phyloP scores from a whole-genome alignment of 2,329 filamentous ascomycete species.

The Colletotrichum melonis region DNA sequence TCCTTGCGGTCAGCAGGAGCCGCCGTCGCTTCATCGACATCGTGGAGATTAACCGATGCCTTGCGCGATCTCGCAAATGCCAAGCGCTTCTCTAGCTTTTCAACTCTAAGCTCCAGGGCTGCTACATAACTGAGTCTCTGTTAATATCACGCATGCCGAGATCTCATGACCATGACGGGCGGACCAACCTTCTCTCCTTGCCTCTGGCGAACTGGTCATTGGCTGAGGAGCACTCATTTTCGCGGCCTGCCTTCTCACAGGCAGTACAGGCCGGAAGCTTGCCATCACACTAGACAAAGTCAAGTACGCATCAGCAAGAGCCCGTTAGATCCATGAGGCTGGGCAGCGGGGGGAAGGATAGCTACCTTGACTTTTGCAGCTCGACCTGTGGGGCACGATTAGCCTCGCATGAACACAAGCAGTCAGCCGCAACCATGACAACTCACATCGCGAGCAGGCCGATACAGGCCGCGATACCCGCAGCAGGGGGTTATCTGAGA shows the following conservation, averaged over 20 bases:
- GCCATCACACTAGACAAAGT: conserved; percentile 78
- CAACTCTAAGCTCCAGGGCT: conserved; percentile 90
- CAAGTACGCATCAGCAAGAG: conserved; percentile 20
- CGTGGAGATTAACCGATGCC: conserved; percentile 74
- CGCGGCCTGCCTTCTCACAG: conserved; percentile 90
- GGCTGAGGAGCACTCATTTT: conserved; percentile 89
- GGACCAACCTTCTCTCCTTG: conserved; percentile 83
- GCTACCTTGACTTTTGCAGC: conserved; percentile 90
- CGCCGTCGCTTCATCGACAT: conserved; percentile 58
- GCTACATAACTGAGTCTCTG: conserved; percentile 81
- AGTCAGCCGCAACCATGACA: conserved; percentile 32
- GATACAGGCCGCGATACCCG: conserved; percentile 84
- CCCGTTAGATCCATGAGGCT: background rate
- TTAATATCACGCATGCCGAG: conserved; percentile 33
- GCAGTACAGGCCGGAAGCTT: conserved; percentile 95
- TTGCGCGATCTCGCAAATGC: conserved; percentile 77
- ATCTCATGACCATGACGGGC: background rate
- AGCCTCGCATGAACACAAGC: conserved; percentile 30
- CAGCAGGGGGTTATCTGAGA: conserved; percentile 69
- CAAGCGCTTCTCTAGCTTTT: conserved; percentile 85
- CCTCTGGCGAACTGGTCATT: conserved; percentile 96
- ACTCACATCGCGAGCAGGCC: conserved; percentile 80
- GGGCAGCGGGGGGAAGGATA: background rate
- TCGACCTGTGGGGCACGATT: conserved; percentile 63
- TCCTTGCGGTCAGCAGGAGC: conserved; percentile 63